A percentile compares a stretch with the other conserved stretches of the same genome.
These are phyloP conservation scores for Saccharomycopsis selenospora DNA, from an alignment of 805 yeast genomes.

Conservation along the genomic window DNA sequence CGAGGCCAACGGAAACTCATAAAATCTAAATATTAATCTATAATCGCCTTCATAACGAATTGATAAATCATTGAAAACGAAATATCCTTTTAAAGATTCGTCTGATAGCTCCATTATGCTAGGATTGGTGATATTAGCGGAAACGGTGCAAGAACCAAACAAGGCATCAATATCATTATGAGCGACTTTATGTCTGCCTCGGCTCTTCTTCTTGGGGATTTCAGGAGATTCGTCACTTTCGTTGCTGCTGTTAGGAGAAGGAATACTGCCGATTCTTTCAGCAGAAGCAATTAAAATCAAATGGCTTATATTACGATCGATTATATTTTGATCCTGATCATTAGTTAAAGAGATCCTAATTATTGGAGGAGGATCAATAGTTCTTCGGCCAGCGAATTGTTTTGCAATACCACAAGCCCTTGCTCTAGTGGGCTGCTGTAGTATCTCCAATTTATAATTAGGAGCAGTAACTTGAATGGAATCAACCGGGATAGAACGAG, in stretches of 20 bases:
- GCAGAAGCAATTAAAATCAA: constrained; percentile 8
- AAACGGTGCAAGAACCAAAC: constrained; percentile 24
- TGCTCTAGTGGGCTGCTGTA: constrained; percentile 29
- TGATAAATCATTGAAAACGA: constrained; percentile 28
- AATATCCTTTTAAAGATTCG: constrained; percentile 23
- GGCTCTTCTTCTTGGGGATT: constrained; percentile 8
- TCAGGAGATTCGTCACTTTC: constrained; percentile 3
- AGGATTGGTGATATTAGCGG: constrained; percentile 22
- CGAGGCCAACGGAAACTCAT: constrained; percentile 22
- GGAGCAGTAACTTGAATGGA: constrained; percentile 1
- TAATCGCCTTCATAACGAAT: constrained; percentile 30
- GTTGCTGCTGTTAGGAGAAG: background rate
- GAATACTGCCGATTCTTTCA: constrained; percentile 19
- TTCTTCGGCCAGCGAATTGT: constrained; percentile 28
- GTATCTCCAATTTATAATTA: constrained; percentile 19
- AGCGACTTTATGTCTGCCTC: background rate
- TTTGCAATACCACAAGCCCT: constrained; percentile 31
- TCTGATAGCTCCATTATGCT: constrained; percentile 20
- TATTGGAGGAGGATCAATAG: constrained; percentile 32
- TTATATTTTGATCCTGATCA: constrained; percentile 26
- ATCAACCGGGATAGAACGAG: background rate
- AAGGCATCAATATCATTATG: constrained; percentile 10
- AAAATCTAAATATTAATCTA: constrained; percentile 26
- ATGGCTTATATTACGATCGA: constrained; percentile 23
- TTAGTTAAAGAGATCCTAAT: constrained; percentile 22